Conservation (phyloP, 352 stramenopile genomes). For the Phytophthora pluvialis region DNA sequence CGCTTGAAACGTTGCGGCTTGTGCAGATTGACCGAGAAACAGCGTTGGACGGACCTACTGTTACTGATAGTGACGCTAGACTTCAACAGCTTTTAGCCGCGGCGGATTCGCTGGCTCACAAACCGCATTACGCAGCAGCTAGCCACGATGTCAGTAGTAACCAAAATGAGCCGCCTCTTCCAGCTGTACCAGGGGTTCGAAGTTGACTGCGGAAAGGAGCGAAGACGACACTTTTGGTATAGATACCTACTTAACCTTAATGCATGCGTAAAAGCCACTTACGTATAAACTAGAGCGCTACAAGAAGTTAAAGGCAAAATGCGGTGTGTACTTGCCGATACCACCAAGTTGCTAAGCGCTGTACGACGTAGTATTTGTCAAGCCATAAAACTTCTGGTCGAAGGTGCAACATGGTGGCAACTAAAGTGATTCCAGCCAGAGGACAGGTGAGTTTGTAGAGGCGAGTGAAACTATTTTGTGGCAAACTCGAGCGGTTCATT, state of each 20-base stretch:
- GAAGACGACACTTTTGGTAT: slow-evolving; percentile 4
- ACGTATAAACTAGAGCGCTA: not conserved
- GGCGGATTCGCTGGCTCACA: slow-evolving; percentile 13
- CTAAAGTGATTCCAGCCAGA: not conserved
- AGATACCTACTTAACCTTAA: slow-evolving; percentile 9
- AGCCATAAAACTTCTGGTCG: too few relatives aligned
- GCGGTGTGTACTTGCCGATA: not conserved
- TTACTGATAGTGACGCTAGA: slow-evolving; percentile 3
- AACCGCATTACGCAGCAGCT: slow-evolving; percentile 9
- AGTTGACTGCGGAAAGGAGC: slow-evolving; percentile 16
- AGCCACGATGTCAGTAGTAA: slow-evolving; percentile 7
- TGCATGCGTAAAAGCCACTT: slow-evolving; percentile 2
- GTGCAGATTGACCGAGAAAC: slow-evolving; percentile 37
- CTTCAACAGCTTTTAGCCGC: slow-evolving; percentile 24
- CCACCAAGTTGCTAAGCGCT: not conserved
- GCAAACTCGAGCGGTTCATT: not conserved
- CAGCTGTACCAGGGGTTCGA: slow-evolving; percentile 20
- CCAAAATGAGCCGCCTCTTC: slow-evolving; percentile 13
- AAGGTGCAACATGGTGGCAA: not conserved
- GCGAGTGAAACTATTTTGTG: not conserved
- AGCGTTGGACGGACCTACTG: slow-evolving; percentile 1
- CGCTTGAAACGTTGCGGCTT: slow-evolving; percentile 38
- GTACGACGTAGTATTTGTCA: not conserved
- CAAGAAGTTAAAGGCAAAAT: not conserved
- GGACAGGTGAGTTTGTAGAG: not conserved